Percentiles rank a stretch among this genome's conserved stretches.
phyloP scores from a whole-genome alignment of 2,329 filamentous ascomycete species.

The Colletotrichum falcatum region DNA sequence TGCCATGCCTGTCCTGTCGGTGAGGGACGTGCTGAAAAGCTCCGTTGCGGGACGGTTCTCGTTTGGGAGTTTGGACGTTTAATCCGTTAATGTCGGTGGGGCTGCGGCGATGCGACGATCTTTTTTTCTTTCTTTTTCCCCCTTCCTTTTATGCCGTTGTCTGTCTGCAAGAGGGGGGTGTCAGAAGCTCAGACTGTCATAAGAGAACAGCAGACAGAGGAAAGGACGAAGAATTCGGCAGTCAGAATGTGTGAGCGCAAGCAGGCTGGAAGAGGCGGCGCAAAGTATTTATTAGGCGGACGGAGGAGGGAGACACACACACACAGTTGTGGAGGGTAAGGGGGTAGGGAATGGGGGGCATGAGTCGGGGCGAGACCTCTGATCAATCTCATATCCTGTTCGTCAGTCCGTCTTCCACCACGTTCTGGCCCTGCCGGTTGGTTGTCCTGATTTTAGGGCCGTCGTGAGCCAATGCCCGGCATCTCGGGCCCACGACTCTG shows the following conservation, averaged over 20 bases:
- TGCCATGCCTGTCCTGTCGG: slow-evolving; percentile 12
- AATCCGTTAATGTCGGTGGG: slow-evolving; percentile 24
- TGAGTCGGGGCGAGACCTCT: slow-evolving; percentile 18
- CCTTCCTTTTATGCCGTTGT: neutral
- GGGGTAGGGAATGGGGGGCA: neutral
- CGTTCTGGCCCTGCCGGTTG: neutral
- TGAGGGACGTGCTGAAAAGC: slow-evolving; percentile 33
- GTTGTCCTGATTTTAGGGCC: slow-evolving; percentile 20
- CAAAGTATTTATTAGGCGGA: slow-evolving; percentile 36
- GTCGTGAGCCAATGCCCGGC: slow-evolving; percentile 18
- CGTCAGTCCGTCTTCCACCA: neutral
- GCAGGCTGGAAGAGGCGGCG: slow-evolving; percentile 37
- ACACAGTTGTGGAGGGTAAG: no score
- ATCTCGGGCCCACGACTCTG: slow-evolving; percentile 24
- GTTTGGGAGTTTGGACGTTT: slow-evolving; percentile 8
- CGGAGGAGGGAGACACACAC: neutral
- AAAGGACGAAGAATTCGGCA: neutral
- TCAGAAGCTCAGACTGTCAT: neutral
- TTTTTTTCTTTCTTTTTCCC: neutral
- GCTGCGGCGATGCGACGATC: neutral
- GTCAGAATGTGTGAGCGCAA: slow-evolving; percentile 18
- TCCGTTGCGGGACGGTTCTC: slow-evolving; percentile 38
- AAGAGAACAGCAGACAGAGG: neutral
- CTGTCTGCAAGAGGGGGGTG: neutral
- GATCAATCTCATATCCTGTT: neutral